Conservation (phyloP, 805 yeast genomes). For the Nakazawaea wickerhamii region DNA sequence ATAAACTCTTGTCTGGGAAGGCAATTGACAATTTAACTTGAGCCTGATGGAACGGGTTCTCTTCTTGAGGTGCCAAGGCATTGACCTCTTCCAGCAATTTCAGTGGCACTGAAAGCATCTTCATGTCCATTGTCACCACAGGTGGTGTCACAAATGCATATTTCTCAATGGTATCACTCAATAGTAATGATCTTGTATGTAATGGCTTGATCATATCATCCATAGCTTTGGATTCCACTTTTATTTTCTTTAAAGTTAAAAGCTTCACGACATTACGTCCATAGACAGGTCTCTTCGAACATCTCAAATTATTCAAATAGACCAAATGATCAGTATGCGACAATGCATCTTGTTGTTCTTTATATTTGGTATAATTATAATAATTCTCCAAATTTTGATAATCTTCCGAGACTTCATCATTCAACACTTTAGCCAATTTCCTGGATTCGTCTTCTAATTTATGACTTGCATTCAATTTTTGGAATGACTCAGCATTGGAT, state of each 20-base stretch:
- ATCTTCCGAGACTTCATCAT: slow-evolving; percentile 23
- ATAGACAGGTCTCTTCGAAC: slow-evolving; percentile 59
- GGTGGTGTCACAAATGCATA: slow-evolving; percentile 87
- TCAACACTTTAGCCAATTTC: slow-evolving; percentile 33
- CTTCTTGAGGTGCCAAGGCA: slow-evolving; percentile 25
- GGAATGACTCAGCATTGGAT: slow-evolving; percentile 39
- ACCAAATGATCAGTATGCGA: slow-evolving; percentile 49
- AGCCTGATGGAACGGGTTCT: slow-evolving; percentile 66
- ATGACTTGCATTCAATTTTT: slow-evolving; percentile 40
- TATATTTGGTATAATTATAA: slow-evolving; percentile 50
- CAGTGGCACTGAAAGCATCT: slow-evolving; percentile 41
- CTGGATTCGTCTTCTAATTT: slow-evolving; percentile 39
- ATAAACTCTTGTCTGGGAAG: slow-evolving; percentile 88
- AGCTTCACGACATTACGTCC: slow-evolving; percentile 52
- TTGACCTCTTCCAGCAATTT: slow-evolving; percentile 22
- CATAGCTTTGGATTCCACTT: slow-evolving; percentile 21
- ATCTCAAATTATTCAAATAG: slow-evolving; percentile 62
- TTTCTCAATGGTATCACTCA: slow-evolving; percentile 56
- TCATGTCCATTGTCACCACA: slow-evolving; percentile 72
- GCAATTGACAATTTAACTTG: slow-evolving; percentile 88
- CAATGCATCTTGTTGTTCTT: slow-evolving; percentile 46
- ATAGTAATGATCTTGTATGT: slow-evolving; percentile 30
- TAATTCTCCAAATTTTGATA: slow-evolving; percentile 46
- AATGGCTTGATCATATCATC: slow-evolving; percentile 37
- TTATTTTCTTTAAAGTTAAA: slow-evolving; percentile 31